Percentiles rank a stretch among this genome's conserved stretches.
Conservation (phyloP, 495 filamentous ascomycete species). For the Tricharina praecox region DNA sequence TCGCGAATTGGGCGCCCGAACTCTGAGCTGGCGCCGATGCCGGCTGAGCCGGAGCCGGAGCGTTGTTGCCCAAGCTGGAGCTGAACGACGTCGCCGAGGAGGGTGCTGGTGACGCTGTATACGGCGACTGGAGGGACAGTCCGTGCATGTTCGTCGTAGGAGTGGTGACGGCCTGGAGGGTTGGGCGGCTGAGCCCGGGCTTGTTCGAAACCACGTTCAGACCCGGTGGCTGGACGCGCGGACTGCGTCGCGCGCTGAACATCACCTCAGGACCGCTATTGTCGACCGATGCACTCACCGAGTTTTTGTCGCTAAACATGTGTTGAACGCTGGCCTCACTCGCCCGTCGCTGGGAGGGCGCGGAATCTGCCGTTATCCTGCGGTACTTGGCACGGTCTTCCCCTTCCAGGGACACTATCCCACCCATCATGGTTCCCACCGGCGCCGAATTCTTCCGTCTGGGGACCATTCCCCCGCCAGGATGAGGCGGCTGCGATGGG, state of each 20-base stretch:
- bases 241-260: neutral
- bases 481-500: conserved; percentile 19
- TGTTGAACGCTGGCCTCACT: conserved; percentile 8
- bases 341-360: conserved; percentile 3
- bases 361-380: conserved; percentile 4
- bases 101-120: conserved; percentile 16
- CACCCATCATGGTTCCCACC: neutral
- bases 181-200: conserved; percentile 18
- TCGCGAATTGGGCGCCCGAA: conserved; percentile 30
- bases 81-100: conserved; percentile 2
- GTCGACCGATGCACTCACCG: neutral
- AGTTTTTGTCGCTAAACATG: neutral
- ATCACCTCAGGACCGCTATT: neutral
- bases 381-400: conserved; percentile 4
- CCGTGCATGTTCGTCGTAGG: conserved; percentile 16
- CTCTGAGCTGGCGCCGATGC: neutral
- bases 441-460: neutral
- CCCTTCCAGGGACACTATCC: neutral
- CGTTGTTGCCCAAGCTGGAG: conserved; percentile 1
- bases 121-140: conserved; percentile 22
- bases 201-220: neutral
- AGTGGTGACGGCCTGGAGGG: conserved; percentile 21
- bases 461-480: conserved; percentile 13
- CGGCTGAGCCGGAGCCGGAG: neutral
- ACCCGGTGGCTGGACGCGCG: neutral